phyloP scores from a whole-genome alignment of 1,139 yeast species.

The Candida labiduridarum region DNA sequence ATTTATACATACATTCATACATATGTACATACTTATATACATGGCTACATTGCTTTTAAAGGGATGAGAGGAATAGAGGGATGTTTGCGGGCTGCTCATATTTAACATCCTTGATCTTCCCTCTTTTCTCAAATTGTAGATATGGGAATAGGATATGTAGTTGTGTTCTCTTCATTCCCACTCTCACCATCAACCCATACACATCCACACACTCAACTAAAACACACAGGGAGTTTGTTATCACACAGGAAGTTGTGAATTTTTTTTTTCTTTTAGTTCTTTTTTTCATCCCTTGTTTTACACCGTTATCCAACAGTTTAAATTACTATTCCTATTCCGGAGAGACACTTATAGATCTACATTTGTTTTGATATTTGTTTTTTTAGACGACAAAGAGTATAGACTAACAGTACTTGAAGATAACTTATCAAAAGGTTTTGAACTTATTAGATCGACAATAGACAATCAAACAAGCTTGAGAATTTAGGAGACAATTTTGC shows the following conservation, averaged over 20 bases:
- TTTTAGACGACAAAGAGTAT: too few species aligned
- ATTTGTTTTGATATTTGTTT: neutral
- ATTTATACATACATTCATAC: too few species aligned
- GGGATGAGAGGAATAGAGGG: neutral
- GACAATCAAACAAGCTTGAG: too few species aligned
- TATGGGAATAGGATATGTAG: neutral
- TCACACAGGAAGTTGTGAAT: too few species aligned
- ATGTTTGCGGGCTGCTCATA: neutral
- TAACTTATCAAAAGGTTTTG: too few species aligned
- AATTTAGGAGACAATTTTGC: too few species aligned
- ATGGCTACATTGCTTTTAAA: too few species aligned
- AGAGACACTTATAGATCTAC: neutral
- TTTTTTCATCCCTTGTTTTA: neutral
- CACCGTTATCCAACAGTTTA: constrained; percentile 1
- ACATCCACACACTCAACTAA: neutral
- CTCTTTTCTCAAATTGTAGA: neutral
- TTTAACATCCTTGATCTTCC: neutral
- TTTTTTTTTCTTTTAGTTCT: neutral
- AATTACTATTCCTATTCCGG: constrained; percentile 2
- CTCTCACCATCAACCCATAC: neutral
- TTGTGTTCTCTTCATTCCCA: too few species aligned
- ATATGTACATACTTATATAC: too few species aligned
- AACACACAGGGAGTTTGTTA: neutral
- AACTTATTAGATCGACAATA: too few species aligned
- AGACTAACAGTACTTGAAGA: too few species aligned